These are phyloP conservation scores for Lachnellula hyalina DNA, from an alignment of 2,329 filamentous ascomycete genomes.

Conservation along the genomic window DNA sequence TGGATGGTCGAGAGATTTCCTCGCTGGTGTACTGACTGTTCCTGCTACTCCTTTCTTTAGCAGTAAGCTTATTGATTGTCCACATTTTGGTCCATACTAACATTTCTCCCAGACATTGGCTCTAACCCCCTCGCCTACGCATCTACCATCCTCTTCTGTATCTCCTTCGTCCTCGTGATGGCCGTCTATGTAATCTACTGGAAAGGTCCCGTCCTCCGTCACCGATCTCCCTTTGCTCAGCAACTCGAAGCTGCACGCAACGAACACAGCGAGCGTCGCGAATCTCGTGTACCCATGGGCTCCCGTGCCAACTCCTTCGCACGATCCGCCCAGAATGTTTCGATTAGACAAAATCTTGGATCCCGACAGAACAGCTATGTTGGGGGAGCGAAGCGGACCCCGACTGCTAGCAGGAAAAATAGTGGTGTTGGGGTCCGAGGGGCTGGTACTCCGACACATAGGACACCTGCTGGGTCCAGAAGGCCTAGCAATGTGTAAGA, in stretches of 20 bases:
- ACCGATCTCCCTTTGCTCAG: constrained; percentile 60
- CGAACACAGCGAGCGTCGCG: constrained; percentile 6
- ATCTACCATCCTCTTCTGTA: constrained; percentile 57
- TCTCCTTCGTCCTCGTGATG: constrained; percentile 55
- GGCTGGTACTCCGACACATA: no score
- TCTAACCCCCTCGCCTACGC: constrained; percentile 52
- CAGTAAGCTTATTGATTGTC: constrained; percentile 28
- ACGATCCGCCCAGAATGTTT: constrained; percentile 23
- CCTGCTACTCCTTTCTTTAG: constrained; percentile 60
- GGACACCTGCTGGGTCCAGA: no score
- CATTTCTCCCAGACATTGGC: constrained; percentile 41
- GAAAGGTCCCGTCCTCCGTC: constrained; percentile 55
- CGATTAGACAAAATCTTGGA: constrained; percentile 20
- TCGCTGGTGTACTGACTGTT: constrained; percentile 66
- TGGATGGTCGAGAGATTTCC: constrained; percentile 66
- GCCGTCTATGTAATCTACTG: constrained; percentile 64
- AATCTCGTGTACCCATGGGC: constrained; percentile 10
- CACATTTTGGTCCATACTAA: background rate
- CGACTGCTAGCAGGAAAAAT: no score
- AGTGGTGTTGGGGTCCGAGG: no score
- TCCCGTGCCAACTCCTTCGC: constrained; percentile 21
- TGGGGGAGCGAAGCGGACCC: background rate
- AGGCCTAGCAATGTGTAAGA: no score
- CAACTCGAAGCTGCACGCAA: constrained; percentile 41
- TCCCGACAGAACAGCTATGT: constrained; percentile 4